phyloP scores from a whole-genome alignment of 2,329 filamentous ascomycete species.

The Septoria linicola region DNA sequence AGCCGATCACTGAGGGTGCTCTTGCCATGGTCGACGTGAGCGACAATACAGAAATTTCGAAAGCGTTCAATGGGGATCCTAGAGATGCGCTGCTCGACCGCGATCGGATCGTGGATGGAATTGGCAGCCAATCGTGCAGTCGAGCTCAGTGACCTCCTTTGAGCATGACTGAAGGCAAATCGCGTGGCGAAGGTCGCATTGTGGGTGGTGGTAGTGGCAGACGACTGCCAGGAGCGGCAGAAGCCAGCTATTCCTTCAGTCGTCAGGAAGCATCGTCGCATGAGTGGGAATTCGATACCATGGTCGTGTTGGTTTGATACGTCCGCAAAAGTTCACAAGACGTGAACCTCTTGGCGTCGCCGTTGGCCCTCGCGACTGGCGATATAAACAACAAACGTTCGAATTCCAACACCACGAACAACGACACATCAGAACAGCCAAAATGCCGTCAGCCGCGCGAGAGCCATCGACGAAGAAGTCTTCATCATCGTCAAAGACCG shows the following conservation, averaged over 20 bases:
- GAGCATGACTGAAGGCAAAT: slow-evolving; percentile 11
- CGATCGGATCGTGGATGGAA: slow-evolving; percentile 43
- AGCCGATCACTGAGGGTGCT: slow-evolving; percentile 91
- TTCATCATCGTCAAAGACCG: slow-evolving; percentile 21
- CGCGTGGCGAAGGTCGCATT: slow-evolving; percentile 6
- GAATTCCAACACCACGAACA: slow-evolving; percentile 1
- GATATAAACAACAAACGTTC: slow-evolving; percentile 12
- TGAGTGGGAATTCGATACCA: slow-evolving; percentile 34
- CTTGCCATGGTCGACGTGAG: slow-evolving; percentile 98
- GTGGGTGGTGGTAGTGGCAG: slow-evolving; percentile 7
- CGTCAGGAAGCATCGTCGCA: slow-evolving; percentile 50
- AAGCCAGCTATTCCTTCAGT: slow-evolving; percentile 26
- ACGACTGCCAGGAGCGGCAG: slow-evolving; percentile 19
- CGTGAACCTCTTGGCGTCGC: slow-evolving; percentile 9
- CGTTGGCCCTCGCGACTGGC: slow-evolving; percentile 15
- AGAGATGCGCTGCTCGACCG: slow-evolving; percentile 64
- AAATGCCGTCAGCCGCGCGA: slow-evolving; percentile 23
- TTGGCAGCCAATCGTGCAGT: slow-evolving; percentile 31
- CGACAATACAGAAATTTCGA: slow-evolving; percentile 97
- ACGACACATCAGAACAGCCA: slow-evolving; percentile 2
- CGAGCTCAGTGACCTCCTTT: slow-evolving; percentile 15
- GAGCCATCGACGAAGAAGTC: slow-evolving; percentile 18
- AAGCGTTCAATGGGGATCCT: slow-evolving; percentile 75
- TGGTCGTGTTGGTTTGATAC: neutral
- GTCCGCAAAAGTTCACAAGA: slow-evolving; percentile 4